Evolutionary conservation across 1,284 basidiomycete species (phyloP).

Genomic region (Naganishia albida): DNA sequence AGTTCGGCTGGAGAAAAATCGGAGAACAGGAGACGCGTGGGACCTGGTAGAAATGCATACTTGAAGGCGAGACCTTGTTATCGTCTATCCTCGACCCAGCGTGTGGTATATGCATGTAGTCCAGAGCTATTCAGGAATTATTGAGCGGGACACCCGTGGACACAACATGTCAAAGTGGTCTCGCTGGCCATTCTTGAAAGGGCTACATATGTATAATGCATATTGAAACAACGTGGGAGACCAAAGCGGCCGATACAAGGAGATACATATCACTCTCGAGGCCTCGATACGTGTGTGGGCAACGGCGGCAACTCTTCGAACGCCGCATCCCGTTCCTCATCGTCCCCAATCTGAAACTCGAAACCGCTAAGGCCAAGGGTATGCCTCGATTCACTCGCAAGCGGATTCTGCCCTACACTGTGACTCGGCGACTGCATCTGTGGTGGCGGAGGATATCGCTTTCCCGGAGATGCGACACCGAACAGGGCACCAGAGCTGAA

Average conservation of each 20-base stretch:
- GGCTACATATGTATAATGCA: background rate
- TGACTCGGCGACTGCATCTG: constrained; percentile 2
- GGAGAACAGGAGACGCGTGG: constrained; percentile 49
- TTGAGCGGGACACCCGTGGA: too few relatives aligned
- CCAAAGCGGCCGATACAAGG: background rate
- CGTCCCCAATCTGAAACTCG: constrained; percentile 43
- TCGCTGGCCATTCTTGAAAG: too few relatives aligned
- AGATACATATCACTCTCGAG: background rate
- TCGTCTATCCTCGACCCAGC: too few relatives aligned
- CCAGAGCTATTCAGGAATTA: too few relatives aligned
- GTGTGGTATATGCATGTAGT: too few relatives aligned
- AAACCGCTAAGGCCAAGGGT: constrained; percentile 45
- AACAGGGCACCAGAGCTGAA: constrained; percentile 7
- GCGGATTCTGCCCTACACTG: background rate
- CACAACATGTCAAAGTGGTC: too few relatives aligned
- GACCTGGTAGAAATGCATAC: constrained; percentile 36
- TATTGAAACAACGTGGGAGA: constrained; percentile 3
- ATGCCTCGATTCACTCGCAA: constrained; percentile 13
- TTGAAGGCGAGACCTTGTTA: too few relatives aligned
- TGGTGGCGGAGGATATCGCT: constrained; percentile 2
- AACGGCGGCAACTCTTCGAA: constrained; percentile 11
- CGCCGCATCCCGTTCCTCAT: constrained; percentile 1
- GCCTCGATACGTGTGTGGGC: background rate
- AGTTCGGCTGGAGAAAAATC: constrained; percentile 47
- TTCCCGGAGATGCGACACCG: background rate